Percentiles rank a stretch among this genome's conserved stretches.
Conservation (phyloP, 1,284 basidiomycete species). For the Bjerkandera adusta region DNA sequence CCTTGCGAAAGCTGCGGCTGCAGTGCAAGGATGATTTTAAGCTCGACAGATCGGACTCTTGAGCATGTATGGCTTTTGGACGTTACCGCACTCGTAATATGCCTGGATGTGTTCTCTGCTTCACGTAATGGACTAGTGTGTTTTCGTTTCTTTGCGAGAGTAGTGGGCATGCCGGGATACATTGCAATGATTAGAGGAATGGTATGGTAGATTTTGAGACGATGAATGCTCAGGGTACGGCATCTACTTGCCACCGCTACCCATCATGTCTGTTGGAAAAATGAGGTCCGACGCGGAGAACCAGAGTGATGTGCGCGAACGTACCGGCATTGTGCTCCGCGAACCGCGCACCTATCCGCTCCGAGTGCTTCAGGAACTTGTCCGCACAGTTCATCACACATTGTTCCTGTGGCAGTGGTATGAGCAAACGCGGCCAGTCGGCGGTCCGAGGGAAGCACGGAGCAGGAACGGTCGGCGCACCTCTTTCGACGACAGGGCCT, state of each 20-base stretch:
- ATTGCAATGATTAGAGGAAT: background rate
- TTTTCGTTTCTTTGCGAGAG: too few relatives aligned
- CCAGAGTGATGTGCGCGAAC: constrained; percentile 32
- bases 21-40: constrained; percentile 18
- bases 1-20: constrained; percentile 17
- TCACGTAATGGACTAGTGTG: too few relatives aligned
- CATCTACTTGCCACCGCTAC: constrained; percentile 15
- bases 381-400: constrained; percentile 79
- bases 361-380: constrained; percentile 98
- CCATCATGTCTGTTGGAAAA: constrained; percentile 32
- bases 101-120: too few relatives aligned
- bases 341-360: constrained; percentile 90
- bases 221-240: too few relatives aligned
- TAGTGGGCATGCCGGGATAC: too few relatives aligned
- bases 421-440: background rate
- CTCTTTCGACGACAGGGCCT: constrained; percentile 92
- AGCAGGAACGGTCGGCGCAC: constrained; percentile 39
- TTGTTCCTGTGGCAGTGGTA: constrained; percentile 47
- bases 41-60: too few relatives aligned
- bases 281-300: too few relatives aligned
- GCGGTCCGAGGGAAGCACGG: constrained; percentile 3
- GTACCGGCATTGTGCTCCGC: constrained; percentile 87
- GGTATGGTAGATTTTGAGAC: too few relatives aligned
- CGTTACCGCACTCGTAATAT: too few relatives aligned
- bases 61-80: too few relatives aligned